Evolutionary conservation across 2,329 filamentous ascomycete genomes (phyloP).

Genomic region (Microsporum audouinii): DNA sequence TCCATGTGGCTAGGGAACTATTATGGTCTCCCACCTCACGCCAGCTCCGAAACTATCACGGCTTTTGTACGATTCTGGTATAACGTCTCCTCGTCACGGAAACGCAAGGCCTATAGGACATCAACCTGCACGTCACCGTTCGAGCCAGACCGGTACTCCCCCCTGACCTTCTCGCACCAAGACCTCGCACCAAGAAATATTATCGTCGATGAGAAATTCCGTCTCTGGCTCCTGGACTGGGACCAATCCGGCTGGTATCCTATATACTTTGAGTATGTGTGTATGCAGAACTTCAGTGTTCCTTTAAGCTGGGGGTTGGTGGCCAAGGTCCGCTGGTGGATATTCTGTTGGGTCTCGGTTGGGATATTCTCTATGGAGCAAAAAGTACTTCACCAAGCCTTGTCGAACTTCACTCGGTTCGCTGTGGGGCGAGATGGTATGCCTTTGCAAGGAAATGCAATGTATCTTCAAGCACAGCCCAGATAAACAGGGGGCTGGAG

Average conservation of each 20-base stretch:
- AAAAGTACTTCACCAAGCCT: background rate
- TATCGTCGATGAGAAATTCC: constrained; percentile 17
- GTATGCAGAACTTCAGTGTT: constrained; percentile 12
- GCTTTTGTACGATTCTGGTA: constrained; percentile 17
- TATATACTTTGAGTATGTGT: constrained; percentile 11
- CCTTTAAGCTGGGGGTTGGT: constrained; percentile 6
- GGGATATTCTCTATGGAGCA: constrained; percentile 8
- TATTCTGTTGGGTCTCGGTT: constrained; percentile 11
- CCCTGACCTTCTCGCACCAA: constrained; percentile 25
- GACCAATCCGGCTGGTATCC: constrained; percentile 13
- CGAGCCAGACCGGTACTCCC: constrained; percentile 14
- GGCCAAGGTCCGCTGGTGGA: constrained; percentile 6
- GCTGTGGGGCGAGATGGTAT: background rate
- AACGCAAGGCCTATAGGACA: background rate
- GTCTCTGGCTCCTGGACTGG: constrained; percentile 13
- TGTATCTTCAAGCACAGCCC: background rate
- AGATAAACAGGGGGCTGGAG: background rate
- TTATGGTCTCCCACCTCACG: constrained; percentile 15
- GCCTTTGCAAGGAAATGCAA: background rate
- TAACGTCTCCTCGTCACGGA: constrained; percentile 13
- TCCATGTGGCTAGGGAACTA: constrained; percentile 19
- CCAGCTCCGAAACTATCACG: constrained; percentile 12
- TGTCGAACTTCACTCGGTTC: background rate
- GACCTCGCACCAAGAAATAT: constrained; percentile 24
- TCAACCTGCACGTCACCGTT: background rate